These are phyloP conservation scores for Ashbya aceris DNA, from an alignment of 1,139 yeast genomes.

Conservation along the genomic window DNA sequence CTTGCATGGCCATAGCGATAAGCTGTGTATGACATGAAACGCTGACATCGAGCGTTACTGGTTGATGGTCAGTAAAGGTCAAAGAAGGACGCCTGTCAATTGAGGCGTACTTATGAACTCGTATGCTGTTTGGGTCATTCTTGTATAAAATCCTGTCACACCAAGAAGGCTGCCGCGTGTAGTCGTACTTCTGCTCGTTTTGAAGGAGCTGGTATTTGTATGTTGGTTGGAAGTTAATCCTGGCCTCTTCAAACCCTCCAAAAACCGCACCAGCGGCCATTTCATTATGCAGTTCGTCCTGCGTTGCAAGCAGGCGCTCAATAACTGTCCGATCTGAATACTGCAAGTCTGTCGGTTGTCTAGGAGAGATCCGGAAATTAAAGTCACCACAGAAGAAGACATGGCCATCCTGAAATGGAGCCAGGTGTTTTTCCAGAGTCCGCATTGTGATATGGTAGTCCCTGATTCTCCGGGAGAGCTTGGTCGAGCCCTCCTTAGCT, in stretches of 20 bases:
- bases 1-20: too few relatives aligned
- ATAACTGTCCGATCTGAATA: slow-evolving; percentile 13
- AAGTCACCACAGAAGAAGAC: slow-evolving; percentile 74
- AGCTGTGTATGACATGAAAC: background rate
- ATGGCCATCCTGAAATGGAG: slow-evolving; percentile 46
- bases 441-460: slow-evolving; percentile 44
- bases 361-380: slow-evolving; percentile 48
- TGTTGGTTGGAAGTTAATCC: slow-evolving; percentile 60
- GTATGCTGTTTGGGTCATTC: slow-evolving; percentile 9
- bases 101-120: slow-evolving; percentile 17
- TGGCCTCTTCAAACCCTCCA: slow-evolving; percentile 55
- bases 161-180: slow-evolving; percentile 73
- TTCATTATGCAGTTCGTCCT: slow-evolving; percentile 54
- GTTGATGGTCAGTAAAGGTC: slow-evolving; percentile 31
- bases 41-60: slow-evolving; percentile 21
- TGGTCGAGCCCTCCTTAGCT: slow-evolving; percentile 60
- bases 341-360: slow-evolving; percentile 11
- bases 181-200: slow-evolving; percentile 35
- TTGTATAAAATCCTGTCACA: slow-evolving; percentile 69
- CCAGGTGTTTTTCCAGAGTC: slow-evolving; percentile 46
- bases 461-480: slow-evolving; percentile 41
- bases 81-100: slow-evolving; percentile 17
- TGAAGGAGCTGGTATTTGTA: slow-evolving; percentile 52
- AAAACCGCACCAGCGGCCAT: slow-evolving; percentile 40
- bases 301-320: slow-evolving; percentile 14